phyloP scores from a whole-genome alignment of 768 basidiomycete genomes.

The Cystofilobasidium capitatum region DNA sequence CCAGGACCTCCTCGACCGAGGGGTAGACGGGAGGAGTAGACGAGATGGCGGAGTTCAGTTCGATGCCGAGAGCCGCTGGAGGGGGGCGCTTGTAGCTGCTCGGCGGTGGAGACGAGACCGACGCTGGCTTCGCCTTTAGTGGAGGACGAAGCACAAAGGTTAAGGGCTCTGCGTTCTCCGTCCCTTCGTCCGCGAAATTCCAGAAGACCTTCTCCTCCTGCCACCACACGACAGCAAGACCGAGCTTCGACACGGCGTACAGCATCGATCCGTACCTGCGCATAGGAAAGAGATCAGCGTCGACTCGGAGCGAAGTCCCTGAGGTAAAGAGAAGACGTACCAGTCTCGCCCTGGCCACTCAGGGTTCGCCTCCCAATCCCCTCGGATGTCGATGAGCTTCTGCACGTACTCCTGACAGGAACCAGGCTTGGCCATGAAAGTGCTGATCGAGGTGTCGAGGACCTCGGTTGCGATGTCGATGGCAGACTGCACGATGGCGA shows the following conservation, averaged over 20 bases:
- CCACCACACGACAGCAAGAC: slow-evolving; percentile 98
- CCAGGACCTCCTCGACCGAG: slow-evolving; percentile 9
- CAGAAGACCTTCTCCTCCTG: slow-evolving; percentile 99
- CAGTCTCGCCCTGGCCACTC: slow-evolving; percentile 96
- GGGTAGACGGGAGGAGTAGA: neutral
- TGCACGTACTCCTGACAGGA: slow-evolving; percentile 77
- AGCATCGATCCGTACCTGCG: slow-evolving; percentile 75
- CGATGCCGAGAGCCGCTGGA: slow-evolving; percentile 19
- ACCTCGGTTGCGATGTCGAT: slow-evolving; percentile 90
- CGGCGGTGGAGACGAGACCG: slow-evolving; percentile 29
- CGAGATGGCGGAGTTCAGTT: neutral
- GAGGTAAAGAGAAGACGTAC: slow-evolving; percentile 35
- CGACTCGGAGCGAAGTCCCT: neutral
- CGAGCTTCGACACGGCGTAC: slow-evolving; percentile 87
- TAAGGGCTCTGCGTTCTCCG: slow-evolving; percentile 79
- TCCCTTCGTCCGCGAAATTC: slow-evolving; percentile 75
- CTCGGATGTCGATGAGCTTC: slow-evolving; percentile 81
- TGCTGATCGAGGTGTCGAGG: slow-evolving; percentile 73
- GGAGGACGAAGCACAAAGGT: slow-evolving; percentile 87
- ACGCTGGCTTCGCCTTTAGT: slow-evolving; percentile 44
- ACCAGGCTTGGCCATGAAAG: slow-evolving; percentile 77
- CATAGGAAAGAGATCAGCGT: neutral
- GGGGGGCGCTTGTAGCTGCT: slow-evolving; percentile 24
- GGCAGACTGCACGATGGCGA: slow-evolving; percentile 80
- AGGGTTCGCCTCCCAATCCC: slow-evolving; percentile 93